These are phyloP conservation scores for Spirogloea muscicola DNA, from an alignment of 139 green algal species.

Conservation along the genomic window DNA sequence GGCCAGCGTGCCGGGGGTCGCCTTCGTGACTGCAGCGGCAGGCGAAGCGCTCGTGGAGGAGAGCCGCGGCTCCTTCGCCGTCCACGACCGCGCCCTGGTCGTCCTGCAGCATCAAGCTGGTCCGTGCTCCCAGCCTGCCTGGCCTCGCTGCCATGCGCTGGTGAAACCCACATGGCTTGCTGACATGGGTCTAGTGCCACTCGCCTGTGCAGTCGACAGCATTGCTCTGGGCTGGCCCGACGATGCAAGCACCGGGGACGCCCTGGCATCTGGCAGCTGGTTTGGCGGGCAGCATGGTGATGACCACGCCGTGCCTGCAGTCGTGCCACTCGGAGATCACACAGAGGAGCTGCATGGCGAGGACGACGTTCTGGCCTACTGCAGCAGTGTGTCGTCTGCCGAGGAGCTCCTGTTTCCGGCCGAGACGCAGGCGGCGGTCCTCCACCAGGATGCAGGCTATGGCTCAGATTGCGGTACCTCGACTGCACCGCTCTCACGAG, in stretches of 20 bases:
- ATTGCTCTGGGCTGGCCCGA: neutral
- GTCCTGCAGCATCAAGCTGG: slow-evolving; percentile 25
- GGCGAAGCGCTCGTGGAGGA: slow-evolving; percentile 2
- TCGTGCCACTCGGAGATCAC: too few species aligned
- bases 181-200: neutral
- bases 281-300: too few species aligned
- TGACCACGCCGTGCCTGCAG: too few species aligned
- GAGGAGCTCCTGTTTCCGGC: too few species aligned
- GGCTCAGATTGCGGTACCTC: too few species aligned
- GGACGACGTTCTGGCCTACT: too few species aligned
- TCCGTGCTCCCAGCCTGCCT: neutral
- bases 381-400: too few species aligned
- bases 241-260: neutral
- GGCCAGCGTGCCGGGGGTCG: neutral
- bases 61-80: slow-evolving; percentile 23
- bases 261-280: neutral
- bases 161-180: neutral
- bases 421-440: too few species aligned
- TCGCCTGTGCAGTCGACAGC: neutral
- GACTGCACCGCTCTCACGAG: too few species aligned
- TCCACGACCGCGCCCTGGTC: slow-evolving; percentile 10
- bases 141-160: neutral
- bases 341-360: too few species aligned
- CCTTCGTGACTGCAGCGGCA: slow-evolving; percentile 17
- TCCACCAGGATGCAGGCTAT: too few species aligned